phyloP scores from a whole-genome alignment of 768 basidiomycete species.

The Boletus patriciae region DNA sequence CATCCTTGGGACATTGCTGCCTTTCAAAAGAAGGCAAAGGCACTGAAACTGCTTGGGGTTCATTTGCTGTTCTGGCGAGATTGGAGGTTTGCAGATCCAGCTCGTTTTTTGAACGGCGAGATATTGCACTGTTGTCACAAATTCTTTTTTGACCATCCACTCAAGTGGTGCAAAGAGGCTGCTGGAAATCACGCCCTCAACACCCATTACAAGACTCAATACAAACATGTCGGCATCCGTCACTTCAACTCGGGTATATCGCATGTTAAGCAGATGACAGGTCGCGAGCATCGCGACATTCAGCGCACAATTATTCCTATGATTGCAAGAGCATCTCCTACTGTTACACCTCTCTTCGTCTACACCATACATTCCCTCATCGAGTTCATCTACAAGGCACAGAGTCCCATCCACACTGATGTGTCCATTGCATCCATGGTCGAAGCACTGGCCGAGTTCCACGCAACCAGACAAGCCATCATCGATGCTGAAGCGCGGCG shows the following conservation, averaged over 20 bases:
- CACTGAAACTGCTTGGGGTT: neutral
- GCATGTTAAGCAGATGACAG: neutral
- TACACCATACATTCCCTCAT: neutral
- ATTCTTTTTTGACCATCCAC: slow-evolving; percentile 9
- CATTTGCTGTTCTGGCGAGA: neutral
- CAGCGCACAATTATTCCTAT: neutral
- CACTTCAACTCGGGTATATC: neutral
- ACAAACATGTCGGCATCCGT: neutral
- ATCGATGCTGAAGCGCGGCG: slow-evolving; percentile 3
- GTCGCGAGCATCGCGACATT: neutral
- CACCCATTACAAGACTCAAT: neutral
- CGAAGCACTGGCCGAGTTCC: slow-evolving; percentile 9
- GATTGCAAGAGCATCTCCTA: neutral
- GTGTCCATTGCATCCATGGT: slow-evolving; percentile 12
- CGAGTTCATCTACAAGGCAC: neutral
- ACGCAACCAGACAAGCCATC: slow-evolving; percentile 15
- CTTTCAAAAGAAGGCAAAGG: slow-evolving; percentile 15
- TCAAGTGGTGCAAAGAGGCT: slow-evolving; percentile 10
- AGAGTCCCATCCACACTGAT: neutral
- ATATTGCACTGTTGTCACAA: slow-evolving; percentile 11
- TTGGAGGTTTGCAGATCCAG: neutral
- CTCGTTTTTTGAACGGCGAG: neutral
- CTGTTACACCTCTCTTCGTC: neutral
- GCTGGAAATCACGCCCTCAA: neutral
- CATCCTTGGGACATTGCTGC: slow-evolving; percentile 29